Evolutionary conservation across 768 basidiomycete species (phyloP), one percentile per base, ranked within the genome.

Genomic region (Agrocybe pediades): DNA sequence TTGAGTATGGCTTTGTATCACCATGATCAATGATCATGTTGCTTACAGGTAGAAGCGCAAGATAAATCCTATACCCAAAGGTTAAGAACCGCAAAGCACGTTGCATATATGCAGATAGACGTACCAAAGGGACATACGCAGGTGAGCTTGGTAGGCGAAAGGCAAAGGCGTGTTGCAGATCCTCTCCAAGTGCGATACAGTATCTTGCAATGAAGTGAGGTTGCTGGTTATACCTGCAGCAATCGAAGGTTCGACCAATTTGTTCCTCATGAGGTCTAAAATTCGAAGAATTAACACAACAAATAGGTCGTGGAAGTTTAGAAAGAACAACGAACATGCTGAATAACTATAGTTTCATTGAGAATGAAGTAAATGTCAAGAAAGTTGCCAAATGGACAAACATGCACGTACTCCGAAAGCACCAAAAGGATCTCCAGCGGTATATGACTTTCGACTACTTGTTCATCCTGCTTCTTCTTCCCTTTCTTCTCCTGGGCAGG

Each of bases 131-230:
- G 82, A 82, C 69, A 86, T 77, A 46, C 85, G 72, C 27, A 87
- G 68, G 59, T 87, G 86, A 23, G 81, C 82, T 63, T 87, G 85
- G 59, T 87, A 87, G 7, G 85, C 85, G 58, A 86, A 87, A 1
- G 86, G 86, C 49, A 87, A 70, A 6, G 86, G 86, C 1, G 84
- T 86, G 51, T 80, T 83, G 55, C 76, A 76, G 54, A 87, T 83
- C 33, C 85, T 76, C 54, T 87, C 84, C 8, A 87, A 70, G 59
- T 84, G 82, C 11, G 77, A 71, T 15, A 84, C 67, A 0, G 82
- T 77, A 51, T 87, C 85, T 64, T 85, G 84, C 39, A 87, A 62
- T n/a, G 63, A 57, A 1, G 69, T 61, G 45, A 87, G 68, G 27
- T 73, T 77, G 54, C 64, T 75, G 19, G 74, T 71, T 33, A 85